Evolutionary conservation across 1,284 basidiomycete species (phyloP), one percentile per base, ranked within the genome.

Genomic region (Irpex lacteus): DNA sequence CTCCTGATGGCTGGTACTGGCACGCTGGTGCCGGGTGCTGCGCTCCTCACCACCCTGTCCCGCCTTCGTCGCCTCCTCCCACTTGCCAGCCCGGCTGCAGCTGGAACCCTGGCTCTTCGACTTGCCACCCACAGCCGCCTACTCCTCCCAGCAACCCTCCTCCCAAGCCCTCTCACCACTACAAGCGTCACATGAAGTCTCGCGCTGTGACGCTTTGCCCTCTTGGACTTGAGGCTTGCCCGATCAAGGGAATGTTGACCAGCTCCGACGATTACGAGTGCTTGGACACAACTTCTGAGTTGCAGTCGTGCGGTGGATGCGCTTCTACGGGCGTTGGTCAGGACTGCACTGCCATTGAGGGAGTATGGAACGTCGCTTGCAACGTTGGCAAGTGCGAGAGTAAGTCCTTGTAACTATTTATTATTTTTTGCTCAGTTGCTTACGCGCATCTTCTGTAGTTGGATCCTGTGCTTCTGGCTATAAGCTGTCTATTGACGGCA

Each of bases 241-340:
- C 88, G 21, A 80, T 90, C 67, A 62, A 74, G 13, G 81, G 79
- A 36, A 65, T 77, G 19, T 71, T 68, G 8, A 73, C 73, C 57
- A 59, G 73, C 56, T 71, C 63, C 26, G 78, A 77, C 49, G 83
- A 86, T 62, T 89, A 83, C 69, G 89, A 91, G 73, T 92, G 89
- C 67, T 67, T 89, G 54, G 85, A 89, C 72, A 81, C 80, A 60
- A 67, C 72, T 11, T 75, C 75, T 37, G 87, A 90, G 66, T 79
- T 89, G 50, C 77, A 81, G 66, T 84, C 85, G 58, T 94, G 92
- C 74, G 91, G 91, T 70, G 92, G 92, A 52, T 94, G 91, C 72
- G 76, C 83, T 4, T 82, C 84, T 6, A 76, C 81, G 34, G 86
- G 87, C 38, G 73, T 81, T 60, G 92, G 92, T 37, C 78, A 85